These are phyloP conservation scores for Stephanocyclus meneghinianus DNA, from an alignment of 352 stramenopile species.

Conservation along the genomic window DNA sequence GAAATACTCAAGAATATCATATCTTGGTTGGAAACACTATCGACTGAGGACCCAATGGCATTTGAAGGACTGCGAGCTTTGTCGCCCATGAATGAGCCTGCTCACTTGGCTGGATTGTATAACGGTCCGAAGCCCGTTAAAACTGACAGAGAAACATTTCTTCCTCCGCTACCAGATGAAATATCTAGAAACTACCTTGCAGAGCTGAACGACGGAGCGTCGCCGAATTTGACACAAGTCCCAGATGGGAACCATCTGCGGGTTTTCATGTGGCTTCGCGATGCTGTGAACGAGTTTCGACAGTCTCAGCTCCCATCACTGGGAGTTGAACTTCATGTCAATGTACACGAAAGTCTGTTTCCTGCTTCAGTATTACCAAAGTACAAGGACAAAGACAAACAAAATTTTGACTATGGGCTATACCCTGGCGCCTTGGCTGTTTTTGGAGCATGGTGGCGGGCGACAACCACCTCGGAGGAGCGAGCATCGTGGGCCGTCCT, in stretches of 20 bases:
- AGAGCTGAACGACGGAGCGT: conserved; percentile 37
- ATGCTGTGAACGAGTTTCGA: conserved; percentile 64
- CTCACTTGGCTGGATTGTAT: conserved; percentile 66
- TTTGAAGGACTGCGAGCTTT: conserved; percentile 62
- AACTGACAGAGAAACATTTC: conserved; percentile 45
- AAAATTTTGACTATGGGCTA: conserved; percentile 22
- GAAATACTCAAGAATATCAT: conserved; percentile 55
- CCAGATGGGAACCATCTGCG: conserved; percentile 69
- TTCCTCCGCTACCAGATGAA: conserved; percentile 54
- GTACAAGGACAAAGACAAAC: conserved; percentile 24
- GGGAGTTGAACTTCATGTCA: conserved; percentile 66
- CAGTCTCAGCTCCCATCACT: conserved; percentile 51
- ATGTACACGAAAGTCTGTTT: conserved; percentile 72
- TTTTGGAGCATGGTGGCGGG: conserved; percentile 60
- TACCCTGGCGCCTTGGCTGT: conserved; percentile 29
- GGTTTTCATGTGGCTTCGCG: conserved; percentile 63
- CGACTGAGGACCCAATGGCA: conserved; percentile 49
- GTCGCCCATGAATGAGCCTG: conserved; percentile 76
- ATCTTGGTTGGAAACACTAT: conserved; percentile 61
- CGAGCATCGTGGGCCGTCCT: conserved; percentile 61
- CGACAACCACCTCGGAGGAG: conserved; percentile 54
- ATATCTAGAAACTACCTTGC: conserved; percentile 48
- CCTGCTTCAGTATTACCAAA: conserved; percentile 25
- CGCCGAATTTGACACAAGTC: conserved; percentile 20
- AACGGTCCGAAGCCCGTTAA: conserved; percentile 30